Evolutionary conservation across 495 filamentous ascomycete species (phyloP), one percentile per base, ranked within the genome.

Genomic region (Apiosordaria backusii): DNA sequence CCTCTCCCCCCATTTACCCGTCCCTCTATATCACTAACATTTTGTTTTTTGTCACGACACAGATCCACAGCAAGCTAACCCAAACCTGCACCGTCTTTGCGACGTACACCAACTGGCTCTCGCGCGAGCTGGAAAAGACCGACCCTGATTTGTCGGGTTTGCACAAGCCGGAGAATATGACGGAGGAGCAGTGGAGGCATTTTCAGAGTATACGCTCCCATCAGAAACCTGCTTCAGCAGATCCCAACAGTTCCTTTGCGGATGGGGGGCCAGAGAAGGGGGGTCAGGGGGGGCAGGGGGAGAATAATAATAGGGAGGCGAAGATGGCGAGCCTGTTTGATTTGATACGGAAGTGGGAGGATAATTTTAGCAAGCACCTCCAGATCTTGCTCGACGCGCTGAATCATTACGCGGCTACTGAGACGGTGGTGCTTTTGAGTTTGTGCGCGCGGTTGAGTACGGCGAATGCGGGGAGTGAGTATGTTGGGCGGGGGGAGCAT

Each of bases 51-150:
- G 3, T 61, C n/a, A 15, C 40, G 7, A 7, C 60, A 18, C 65
- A 99, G 95, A 94, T 98, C 66, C 93, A 99, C 81, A 92, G 93
- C 60, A 97, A 97, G 77, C 80, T 99, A 22, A 90, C 95, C 83
- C 89, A 90, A 70, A 95, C 92, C 62, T 98, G 95, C 81, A 92
- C 87, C 58, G 88, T 93, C 79, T 99, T 97, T 75, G 91, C 93
- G 27, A 88, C 88, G 62, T 97, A 92, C 80, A 95, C 92, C 59
- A 83, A 84, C 73, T 84, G 87, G 80, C 85, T 98, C 60, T 87
- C 91, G 26, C 86, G 91, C 65, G 89, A 92, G 67, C 82, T 99
- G 57, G 85, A 88, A 73, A 87, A 87, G 64, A 86, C 88, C 7
- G 92, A 97, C 73, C 87, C 90, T 0, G 89, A 93, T 61, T 78